A percentile compares a stretch with the other conserved stretches of the same genome.
These are phyloP conservation scores for Nothopassalora personata DNA, from an alignment of 2,329 filamentous ascomycete genomes.

Conservation along the genomic window DNA sequence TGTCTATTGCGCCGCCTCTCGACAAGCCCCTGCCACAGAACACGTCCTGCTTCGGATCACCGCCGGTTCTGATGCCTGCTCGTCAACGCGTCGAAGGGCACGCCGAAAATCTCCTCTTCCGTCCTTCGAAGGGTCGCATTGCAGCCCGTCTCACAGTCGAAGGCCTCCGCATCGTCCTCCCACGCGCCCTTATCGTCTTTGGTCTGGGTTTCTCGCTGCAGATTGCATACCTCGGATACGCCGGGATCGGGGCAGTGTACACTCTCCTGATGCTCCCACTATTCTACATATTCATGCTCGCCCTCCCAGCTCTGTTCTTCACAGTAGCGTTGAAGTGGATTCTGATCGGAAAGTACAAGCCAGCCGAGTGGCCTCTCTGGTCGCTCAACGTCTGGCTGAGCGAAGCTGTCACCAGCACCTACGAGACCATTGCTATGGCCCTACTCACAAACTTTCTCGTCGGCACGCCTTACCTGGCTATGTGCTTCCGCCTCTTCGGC, in stretches of 20 bases:
- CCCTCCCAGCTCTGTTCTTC: slow-evolving; percentile 18
- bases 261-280: slow-evolving; percentile 24
- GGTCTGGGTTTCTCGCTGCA: slow-evolving; percentile 22
- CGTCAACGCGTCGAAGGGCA: slow-evolving; percentile 23
- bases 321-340: slow-evolving; percentile 22
- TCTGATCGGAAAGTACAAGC: slow-evolving; percentile 20
- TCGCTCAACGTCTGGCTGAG: slow-evolving; percentile 23
- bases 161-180: slow-evolving; percentile 23
- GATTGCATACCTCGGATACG: slow-evolving; percentile 19
- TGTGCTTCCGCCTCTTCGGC: slow-evolving; percentile 23
- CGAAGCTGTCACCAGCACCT: slow-evolving; percentile 22
- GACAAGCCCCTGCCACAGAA: slow-evolving; percentile 14
- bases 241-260: slow-evolving; percentile 21
- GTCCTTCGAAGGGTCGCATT: slow-evolving; percentile 16
- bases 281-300: slow-evolving; percentile 24
- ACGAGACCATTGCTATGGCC: slow-evolving; percentile 16
- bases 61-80: slow-evolving; percentile 24
- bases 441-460: slow-evolving; percentile 18
- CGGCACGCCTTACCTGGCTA: slow-evolving; percentile 22
- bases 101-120: slow-evolving; percentile 21
- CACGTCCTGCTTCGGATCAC: slow-evolving; percentile 23
- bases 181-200: slow-evolving; percentile 26
- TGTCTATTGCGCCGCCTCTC: slow-evolving; percentile 20
- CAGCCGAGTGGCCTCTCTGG: slow-evolving; percentile 26
- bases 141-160: slow-evolving; percentile 22